Percentiles rank a stretch among this genome's conserved stretches.
These are phyloP conservation scores for Haplosporangium sp. DNA, from an alignment of 371 early-diverging fungal species.

Conservation along the genomic window DNA sequence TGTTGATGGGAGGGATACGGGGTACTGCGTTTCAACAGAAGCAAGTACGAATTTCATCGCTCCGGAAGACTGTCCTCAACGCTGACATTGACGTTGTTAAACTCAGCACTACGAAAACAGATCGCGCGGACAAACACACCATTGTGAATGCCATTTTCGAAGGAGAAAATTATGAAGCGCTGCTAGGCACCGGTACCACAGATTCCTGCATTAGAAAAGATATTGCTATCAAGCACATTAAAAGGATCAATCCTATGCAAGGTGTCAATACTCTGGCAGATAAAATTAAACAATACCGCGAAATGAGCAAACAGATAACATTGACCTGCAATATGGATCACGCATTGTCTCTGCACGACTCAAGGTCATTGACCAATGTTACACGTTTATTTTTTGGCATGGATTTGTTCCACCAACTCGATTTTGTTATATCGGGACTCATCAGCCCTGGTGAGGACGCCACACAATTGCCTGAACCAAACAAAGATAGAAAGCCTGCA, in stretches of 20 bases:
- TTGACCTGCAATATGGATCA: not conserved
- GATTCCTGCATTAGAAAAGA: not conserved
- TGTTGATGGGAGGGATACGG: too few relatives aligned
- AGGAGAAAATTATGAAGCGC: not conserved
- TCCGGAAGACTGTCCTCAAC: too few relatives aligned
- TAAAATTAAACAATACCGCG: not conserved
- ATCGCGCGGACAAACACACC: not conserved
- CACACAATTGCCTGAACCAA: too few relatives aligned
- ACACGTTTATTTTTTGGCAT: not conserved
- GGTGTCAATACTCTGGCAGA: not conserved
- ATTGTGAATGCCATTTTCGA: not conserved
- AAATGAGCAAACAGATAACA: not conserved
- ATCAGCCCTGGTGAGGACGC: not conserved
- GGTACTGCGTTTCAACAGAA: too few relatives aligned
- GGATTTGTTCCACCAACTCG: slow-evolving; percentile 1
- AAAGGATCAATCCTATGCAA: not conserved
- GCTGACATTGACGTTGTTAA: not conserved
- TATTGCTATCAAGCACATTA: not conserved
- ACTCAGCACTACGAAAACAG: not conserved
- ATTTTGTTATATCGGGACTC: not conserved
- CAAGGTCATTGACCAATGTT: not conserved
- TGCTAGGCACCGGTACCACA: not conserved
- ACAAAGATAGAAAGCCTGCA: not conserved
- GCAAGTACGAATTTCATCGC: too few relatives aligned
- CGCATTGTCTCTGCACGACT: not conserved